Evolutionary conservation across 1,284 basidiomycete genomes (phyloP).

Genomic region (Earliella scabrosa): DNA sequence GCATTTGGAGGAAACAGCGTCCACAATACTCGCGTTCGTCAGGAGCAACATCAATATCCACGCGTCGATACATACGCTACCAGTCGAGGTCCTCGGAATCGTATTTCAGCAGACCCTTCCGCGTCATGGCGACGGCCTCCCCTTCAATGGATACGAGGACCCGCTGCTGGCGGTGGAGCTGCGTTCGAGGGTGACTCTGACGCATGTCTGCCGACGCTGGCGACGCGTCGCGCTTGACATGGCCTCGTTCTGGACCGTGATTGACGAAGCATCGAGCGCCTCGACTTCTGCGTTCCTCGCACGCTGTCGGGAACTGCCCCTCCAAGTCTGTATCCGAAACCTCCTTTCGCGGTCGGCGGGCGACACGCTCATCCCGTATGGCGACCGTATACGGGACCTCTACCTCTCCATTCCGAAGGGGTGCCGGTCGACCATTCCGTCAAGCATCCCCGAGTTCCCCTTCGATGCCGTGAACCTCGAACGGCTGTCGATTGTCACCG

Average conservation of each 20-base stretch:
- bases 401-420: slow-evolving; percentile 5
- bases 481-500: slow-evolving; percentile 13
- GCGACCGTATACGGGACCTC: slow-evolving; percentile 10
- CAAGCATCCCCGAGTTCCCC: not conserved
- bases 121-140: slow-evolving; percentile 1
- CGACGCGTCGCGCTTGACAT: slow-evolving; percentile 16
- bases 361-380: slow-evolving; percentile 1
- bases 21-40: slow-evolving; percentile 11
- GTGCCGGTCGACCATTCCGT: slow-evolving; percentile 2
- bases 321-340: slow-evolving; percentile 12
- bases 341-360: slow-evolving; percentile 1
- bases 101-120: slow-evolving; percentile 13
- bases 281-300: slow-evolving; percentile 4
- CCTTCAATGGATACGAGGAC: slow-evolving; percentile 3
- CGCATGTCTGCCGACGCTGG: slow-evolving; percentile 21
- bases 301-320: slow-evolving; percentile 12
- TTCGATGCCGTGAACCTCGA: slow-evolving; percentile 11
- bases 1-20: slow-evolving; percentile 9
- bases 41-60: slow-evolving; percentile 12
- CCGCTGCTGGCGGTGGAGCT: not conserved
- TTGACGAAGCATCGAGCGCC: slow-evolving; percentile 4
- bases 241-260: slow-evolving; percentile 17
- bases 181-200: slow-evolving; percentile 3
- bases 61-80: slow-evolving; percentile 16
- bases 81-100: slow-evolving; percentile 17